phyloP scores from a whole-genome alignment of 257 asterid species.

The Solanum gracilifrons region DNA sequence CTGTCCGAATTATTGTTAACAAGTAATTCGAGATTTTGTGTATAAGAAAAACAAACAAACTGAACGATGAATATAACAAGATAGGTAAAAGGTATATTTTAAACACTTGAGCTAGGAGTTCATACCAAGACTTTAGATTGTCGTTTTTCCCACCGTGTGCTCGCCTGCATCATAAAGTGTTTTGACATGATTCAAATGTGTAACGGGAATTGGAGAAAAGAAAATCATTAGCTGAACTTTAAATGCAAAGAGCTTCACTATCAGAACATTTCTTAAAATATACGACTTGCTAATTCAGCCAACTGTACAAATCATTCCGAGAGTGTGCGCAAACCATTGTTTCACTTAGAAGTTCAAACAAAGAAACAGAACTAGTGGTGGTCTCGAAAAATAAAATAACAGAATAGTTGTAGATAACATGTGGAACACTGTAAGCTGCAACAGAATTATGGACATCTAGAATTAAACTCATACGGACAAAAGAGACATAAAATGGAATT shows the following conservation, averaged over 20 bases:
- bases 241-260: not conserved
- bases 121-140: constrained; percentile 87
- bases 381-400: not conserved
- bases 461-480: not conserved
- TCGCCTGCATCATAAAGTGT: constrained; percentile 45
- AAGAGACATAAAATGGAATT: not conserved
- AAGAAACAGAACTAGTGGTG: not conserved
- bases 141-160: constrained; percentile 75
- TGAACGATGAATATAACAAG: not conserved
- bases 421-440: not conserved
- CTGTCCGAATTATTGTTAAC: not conserved
- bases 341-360: not conserved
- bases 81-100: not conserved
- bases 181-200: not conserved
- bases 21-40: not conserved
- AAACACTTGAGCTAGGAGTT: not conserved
- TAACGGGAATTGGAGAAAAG: not conserved
- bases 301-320: not conserved
- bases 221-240: not conserved
- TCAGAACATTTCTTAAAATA: not conserved
- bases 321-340: not conserved
- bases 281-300: not conserved
- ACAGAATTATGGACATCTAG: not conserved
- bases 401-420: not conserved
- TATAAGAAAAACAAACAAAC: not conserved